A percentile compares a stretch with the other conserved stretches of the same genome.
Evolutionary conservation across 2,329 filamentous ascomycete species (phyloP).

Genomic region (Erysiphe pulchra): DNA sequence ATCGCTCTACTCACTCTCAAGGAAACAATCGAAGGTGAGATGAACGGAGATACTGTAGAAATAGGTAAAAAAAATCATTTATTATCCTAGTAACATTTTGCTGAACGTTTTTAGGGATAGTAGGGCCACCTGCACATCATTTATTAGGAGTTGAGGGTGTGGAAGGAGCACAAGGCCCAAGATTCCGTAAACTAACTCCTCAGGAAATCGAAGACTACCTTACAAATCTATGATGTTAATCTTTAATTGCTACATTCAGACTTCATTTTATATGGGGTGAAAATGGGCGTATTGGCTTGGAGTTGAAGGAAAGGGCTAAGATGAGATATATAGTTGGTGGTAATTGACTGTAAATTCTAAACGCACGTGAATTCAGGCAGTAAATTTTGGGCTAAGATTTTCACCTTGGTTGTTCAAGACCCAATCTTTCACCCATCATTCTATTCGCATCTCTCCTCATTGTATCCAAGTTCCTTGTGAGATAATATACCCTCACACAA

Average conservation of each 20-base stretch:
- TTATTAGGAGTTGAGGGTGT: slow-evolving; percentile 79
- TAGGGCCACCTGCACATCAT: slow-evolving; percentile 81
- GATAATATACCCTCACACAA: no score
- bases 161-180: slow-evolving; percentile 57
- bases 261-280: not conserved
- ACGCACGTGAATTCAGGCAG: no score
- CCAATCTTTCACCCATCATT: no score
- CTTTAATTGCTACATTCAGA: not conserved
- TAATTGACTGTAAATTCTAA: no score
- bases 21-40: slow-evolving; percentile 97
- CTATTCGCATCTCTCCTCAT: no score
- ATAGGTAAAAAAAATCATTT: slow-evolving; percentile 36
- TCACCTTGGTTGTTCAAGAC: no score
- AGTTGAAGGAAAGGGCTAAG: no score
- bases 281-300: not conserved
- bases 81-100: not conserved
- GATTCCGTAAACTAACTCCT: slow-evolving; percentile 83
- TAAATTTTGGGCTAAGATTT: no score
- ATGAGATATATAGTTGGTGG: not conserved
- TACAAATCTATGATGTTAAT: slow-evolving; percentile 53
- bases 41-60: slow-evolving; percentile 96
- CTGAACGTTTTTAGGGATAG: slow-evolving; percentile 40
- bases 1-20: slow-evolving; percentile 93
- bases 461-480: no score
- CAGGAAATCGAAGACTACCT: slow-evolving; percentile 99